Evolutionary conservation across 129 eudicot species (phyloP).

Genomic region (Smallanthus sonchifolius): DNA sequence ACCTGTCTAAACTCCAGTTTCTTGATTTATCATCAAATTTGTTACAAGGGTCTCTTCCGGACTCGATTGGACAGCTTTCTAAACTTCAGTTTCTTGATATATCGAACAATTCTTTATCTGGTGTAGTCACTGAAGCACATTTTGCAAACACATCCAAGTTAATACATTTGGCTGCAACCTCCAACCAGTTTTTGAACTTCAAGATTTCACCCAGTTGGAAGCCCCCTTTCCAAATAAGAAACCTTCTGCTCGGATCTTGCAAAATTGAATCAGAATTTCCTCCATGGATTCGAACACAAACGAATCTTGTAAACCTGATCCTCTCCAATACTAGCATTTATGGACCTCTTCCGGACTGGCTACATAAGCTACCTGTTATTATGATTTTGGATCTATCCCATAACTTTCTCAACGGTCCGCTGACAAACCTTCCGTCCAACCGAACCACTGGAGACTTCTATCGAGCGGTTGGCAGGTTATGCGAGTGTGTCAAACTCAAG

Average conservation of each 20-base stretch:
- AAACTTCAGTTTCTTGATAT: slow-evolving; percentile 22
- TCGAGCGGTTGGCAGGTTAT: slow-evolving; percentile 12
- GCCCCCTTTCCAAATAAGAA: slow-evolving; percentile 32
- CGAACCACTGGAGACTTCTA: neutral
- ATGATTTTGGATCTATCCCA: slow-evolving; percentile 21
- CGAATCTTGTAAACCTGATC: neutral
- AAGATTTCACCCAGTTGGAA: slow-evolving; percentile 32
- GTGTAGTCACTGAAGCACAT: slow-evolving; percentile 31
- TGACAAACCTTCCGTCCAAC: slow-evolving; percentile 22
- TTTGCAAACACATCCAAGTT: slow-evolving; percentile 28
- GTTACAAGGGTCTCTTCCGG: slow-evolving; percentile 20
- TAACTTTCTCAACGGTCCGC: slow-evolving; percentile 23
- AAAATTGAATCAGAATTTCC: slow-evolving; percentile 31
- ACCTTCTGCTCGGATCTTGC: slow-evolving; percentile 16
- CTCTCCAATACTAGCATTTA: slow-evolving; percentile 28
- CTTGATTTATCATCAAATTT: slow-evolving; percentile 28
- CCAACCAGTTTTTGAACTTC: slow-evolving; percentile 15
- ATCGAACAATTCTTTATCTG: slow-evolving; percentile 10
- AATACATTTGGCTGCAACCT: slow-evolving; percentile 21
- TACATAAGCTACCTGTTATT: slow-evolving; percentile 8
- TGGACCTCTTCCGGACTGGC: slow-evolving; percentile 38
- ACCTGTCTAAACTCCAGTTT: slow-evolving; percentile 19
- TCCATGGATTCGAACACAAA: slow-evolving; percentile 38
- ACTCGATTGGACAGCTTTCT: slow-evolving; percentile 24
- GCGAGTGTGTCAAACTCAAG: neutral